These are phyloP conservation scores for Aspergillus haitiensis DNA, from an alignment of 495 filamentous ascomycete genomes.

Conservation along the genomic window DNA sequence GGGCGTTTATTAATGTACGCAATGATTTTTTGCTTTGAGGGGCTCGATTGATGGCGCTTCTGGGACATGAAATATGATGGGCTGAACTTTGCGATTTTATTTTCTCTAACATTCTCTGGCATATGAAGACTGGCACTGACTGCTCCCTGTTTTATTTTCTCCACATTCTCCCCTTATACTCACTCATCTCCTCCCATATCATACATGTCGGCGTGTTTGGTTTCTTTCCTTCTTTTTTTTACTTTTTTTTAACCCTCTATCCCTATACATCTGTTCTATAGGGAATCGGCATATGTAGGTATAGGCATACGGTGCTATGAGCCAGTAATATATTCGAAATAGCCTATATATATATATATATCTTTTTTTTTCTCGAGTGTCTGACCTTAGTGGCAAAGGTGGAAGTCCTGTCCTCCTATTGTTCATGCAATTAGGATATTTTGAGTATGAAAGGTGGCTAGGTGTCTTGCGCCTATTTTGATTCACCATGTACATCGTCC, in stretches of 20 bases:
- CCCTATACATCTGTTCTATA: neutral
- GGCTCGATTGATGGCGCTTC: constrained; percentile 5
- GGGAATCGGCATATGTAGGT: neutral
- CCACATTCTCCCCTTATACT: neutral
- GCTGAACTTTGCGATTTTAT: constrained; percentile 9
- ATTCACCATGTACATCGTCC: too few relatives aligned
- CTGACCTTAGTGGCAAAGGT: too few relatives aligned
- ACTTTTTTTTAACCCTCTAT: neutral
- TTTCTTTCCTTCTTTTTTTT: neutral
- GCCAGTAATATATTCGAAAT: constrained; percentile 1
- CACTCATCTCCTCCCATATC: neutral
- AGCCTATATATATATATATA: neutral
- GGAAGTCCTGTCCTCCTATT: too few relatives aligned
- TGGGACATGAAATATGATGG: constrained; percentile 12
- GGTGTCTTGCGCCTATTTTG: too few relatives aligned
- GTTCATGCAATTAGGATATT: too few relatives aligned
- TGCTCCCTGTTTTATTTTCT: constrained; percentile 6
- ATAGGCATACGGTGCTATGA: neutral
- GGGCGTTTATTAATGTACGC: constrained; percentile 80
- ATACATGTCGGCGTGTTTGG: neutral
- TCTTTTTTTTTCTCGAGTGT: too few relatives aligned
- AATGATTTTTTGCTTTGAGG: constrained; percentile 58
- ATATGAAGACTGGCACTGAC: constrained; percentile 19
- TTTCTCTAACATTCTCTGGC: neutral
- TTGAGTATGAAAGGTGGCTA: too few relatives aligned